Base-by-base conservation (phyloP, 805 yeast genomes). In the Hanseniaspora occidentalis region DNA sequence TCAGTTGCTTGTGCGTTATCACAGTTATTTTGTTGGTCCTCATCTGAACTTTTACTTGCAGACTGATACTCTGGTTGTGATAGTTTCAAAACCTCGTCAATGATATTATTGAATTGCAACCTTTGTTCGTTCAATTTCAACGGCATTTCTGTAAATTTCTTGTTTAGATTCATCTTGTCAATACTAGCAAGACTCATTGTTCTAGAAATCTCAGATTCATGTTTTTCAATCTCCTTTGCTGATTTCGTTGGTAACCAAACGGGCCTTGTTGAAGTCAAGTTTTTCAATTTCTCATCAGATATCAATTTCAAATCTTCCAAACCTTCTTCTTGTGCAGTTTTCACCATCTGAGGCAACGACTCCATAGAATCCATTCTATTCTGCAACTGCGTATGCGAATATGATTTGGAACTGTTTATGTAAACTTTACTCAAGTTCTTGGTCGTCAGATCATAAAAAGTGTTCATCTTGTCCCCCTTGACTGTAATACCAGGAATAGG, bases 191-290 rank as follows among this genome's bases (percentile, higher is more conserved):
- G 53, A 36, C 58, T 52, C n/a, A 58, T 47, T 9, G 54, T 53
- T 43, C 62, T 64, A 36, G 67, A 60, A 41, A 78, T 68, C 50
- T 78, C 77, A 37, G 60, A 64, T 48, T 75, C 77, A 50, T 79
- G 88, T 42, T 65, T 65, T 25, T 61, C 53, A 33, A 67, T 67
- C 50, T 79, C 88, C 10, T 51, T 54, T 3, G 60, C 51, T 31
- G 65, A 62, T 53, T 79, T 79, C 5, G 85, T 85, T 5, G 88
- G 88, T 35, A 78, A 55, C 71, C 84, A 76, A 38, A 75, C 69
- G 3, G 88, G 88, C 48, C 88, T 66, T 1, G 84, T 70, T 35
- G 73, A 75, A 39, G 79, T 69, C 27, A 79, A 57, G 9, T 61
- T 56, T 19, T 66, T 67, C 27, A 76, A 53, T 48, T 79, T 79